Percentiles rank a stretch among this genome's conserved stretches.
Evolutionary conservation across 768 basidiomycete genomes (phyloP).

Genomic region (Myochromella boudieri): DNA sequence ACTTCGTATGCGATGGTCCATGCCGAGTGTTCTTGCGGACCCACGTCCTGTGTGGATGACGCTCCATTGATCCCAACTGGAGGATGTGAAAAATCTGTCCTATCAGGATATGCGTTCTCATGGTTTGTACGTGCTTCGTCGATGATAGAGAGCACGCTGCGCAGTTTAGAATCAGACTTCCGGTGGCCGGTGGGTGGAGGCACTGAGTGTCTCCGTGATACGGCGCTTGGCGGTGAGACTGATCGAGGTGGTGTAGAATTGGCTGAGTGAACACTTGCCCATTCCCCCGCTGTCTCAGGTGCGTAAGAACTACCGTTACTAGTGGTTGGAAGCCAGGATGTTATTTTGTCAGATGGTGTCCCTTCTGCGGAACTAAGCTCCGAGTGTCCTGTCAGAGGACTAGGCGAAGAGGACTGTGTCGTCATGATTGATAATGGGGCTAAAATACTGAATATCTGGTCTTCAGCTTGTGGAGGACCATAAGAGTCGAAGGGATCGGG

Average conservation of each 20-base stretch:
- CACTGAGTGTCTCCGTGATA: conserved; percentile 55
- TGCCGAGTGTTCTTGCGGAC: conserved; percentile 25
- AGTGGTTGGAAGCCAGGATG: conserved; percentile 53
- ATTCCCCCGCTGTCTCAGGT: conserved; percentile 53
- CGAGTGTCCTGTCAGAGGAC: conserved; percentile 53
- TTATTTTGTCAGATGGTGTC: conserved; percentile 32
- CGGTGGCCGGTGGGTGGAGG: conserved; percentile 40
- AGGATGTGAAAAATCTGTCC: conserved; percentile 18
- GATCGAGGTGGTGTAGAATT: conserved; percentile 48
- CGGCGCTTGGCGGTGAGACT: conserved; percentile 43
- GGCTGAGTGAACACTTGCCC: conserved; percentile 49
- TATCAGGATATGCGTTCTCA: conserved; percentile 22
- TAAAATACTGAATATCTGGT: conserved; percentile 91
- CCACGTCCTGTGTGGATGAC: conserved; percentile 27
- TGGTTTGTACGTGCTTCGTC: conserved; percentile 54
- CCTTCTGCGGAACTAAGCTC: conserved; percentile 35
- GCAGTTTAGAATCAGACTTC: conserved; percentile 67
- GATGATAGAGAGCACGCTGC: conserved; percentile 69
- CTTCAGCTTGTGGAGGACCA: conserved; percentile 82
- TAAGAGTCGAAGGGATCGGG: conserved; percentile 95
- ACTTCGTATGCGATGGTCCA: conserved; percentile 44
- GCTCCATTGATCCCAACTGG: conserved; percentile 21
- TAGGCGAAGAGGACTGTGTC: conserved; percentile 54
- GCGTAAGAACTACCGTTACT: conserved; percentile 45
- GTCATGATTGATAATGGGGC: conserved; percentile 82